phyloP scores from a whole-genome alignment of 1,284 basidiomycete genomes.

The Rhodotorula sp. region DNA sequence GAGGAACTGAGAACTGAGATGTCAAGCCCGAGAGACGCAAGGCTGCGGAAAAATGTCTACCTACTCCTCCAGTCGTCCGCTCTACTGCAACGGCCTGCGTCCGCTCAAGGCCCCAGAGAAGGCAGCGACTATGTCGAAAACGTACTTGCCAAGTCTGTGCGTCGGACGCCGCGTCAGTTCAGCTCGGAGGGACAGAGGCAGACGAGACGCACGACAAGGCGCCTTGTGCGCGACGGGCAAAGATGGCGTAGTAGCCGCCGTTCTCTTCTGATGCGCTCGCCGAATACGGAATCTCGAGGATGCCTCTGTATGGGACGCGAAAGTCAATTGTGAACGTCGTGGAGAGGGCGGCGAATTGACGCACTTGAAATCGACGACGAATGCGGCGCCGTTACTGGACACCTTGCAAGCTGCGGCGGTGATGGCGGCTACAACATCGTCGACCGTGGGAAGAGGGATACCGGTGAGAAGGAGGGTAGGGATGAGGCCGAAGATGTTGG shows the following conservation, averaged over 20 bases:
- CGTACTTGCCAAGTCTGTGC: slow-evolving; percentile 1
- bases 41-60: too few species aligned
- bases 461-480: slow-evolving; percentile 57
- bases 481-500: slow-evolving; percentile 51
- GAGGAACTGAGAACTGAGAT: too few species aligned
- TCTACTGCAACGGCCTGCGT: too few species aligned
- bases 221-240: slow-evolving; percentile 17
- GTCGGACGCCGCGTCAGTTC: background rate
- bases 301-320: slow-evolving; percentile 17
- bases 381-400: slow-evolving; percentile 14
- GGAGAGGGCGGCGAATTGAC: too few species aligned
- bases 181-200: background rate
- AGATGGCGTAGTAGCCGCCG: slow-evolving; percentile 24
- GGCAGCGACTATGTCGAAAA: background rate
- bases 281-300: slow-evolving; percentile 28
- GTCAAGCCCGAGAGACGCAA: too few species aligned
- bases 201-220: slow-evolving; percentile 25
- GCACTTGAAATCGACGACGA: slow-evolving; percentile 36
- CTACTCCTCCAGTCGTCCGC: too few species aligned
- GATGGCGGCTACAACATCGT: slow-evolving; percentile 39
- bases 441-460: slow-evolving; percentile 50
- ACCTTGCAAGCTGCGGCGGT: slow-evolving; percentile 23
- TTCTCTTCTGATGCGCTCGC: background rate
- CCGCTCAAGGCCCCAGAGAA: background rate
- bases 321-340: too few species aligned